Conservation (phyloP, 768 basidiomycete genomes). For the Strobilomyces dryophilus region DNA sequence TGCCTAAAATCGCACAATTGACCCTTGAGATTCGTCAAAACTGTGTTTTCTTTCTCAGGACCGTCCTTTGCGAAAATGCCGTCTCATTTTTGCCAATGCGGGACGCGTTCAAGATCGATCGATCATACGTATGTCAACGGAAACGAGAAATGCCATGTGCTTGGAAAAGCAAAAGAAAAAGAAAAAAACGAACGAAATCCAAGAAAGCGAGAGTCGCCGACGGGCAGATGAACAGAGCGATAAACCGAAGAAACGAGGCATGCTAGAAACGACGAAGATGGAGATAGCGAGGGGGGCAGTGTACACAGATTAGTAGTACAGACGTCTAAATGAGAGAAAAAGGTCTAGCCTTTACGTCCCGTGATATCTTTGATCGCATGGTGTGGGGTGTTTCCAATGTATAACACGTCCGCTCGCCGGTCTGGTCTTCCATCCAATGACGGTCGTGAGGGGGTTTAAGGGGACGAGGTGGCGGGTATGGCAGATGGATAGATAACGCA, state of each 20-base stretch:
- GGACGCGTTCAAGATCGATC: not conserved
- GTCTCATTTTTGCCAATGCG: not conserved
- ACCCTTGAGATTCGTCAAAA: no score
- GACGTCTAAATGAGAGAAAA: not conserved
- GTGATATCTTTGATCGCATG: constrained; percentile 3
- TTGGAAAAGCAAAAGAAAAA: not conserved
- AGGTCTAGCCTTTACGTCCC: constrained; percentile 4
- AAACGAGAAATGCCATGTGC: not conserved
- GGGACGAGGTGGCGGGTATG: not conserved
- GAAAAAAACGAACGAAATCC: not conserved
- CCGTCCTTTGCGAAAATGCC: not conserved
- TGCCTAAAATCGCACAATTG: no score
- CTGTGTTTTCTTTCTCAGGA: no score
- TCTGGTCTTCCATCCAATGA: constrained; percentile 5
- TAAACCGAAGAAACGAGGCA: not conserved
- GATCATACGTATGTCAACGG: not conserved
- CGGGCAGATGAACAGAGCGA: not conserved
- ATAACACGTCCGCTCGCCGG: not conserved
- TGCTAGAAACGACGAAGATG: no score
- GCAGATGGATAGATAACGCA: constrained; percentile 19
- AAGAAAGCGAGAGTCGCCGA: not conserved
- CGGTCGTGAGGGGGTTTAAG: not conserved
- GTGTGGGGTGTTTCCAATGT: constrained; percentile 5
- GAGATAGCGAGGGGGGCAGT: not conserved
- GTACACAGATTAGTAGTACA: constrained; percentile 15